Conservation (phyloP, 192 early-diverging fungal genomes). For the Backusella circina region DNA sequence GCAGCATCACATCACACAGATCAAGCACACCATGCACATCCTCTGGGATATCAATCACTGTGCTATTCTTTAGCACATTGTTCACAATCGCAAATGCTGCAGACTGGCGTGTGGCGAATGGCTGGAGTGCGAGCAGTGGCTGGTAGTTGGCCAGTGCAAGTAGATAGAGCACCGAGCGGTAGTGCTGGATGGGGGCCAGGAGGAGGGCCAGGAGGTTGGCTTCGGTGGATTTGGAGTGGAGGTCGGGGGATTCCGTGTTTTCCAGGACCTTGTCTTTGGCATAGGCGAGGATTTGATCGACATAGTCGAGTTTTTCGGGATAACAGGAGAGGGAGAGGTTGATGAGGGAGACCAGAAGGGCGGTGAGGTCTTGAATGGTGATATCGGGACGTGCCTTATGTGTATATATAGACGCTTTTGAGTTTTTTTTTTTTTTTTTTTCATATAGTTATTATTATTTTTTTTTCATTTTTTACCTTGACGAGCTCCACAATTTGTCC, state of each 20-base stretch:
- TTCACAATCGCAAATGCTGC: conserved; percentile 77
- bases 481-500: conserved; percentile 89
- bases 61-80: conserved; percentile 68
- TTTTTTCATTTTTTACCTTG: conserved; percentile 43
- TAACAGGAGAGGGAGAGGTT: conserved; percentile 92
- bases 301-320: conserved; percentile 81
- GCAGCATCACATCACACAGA: conserved; percentile 72
- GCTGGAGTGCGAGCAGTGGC: conserved; percentile 80
- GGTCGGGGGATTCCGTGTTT: conserved; percentile 60
- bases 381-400: conserved; percentile 72
- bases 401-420: not conserved
- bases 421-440: not conserved
- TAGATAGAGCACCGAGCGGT: conserved; percentile 63
- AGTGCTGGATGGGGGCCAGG: conserved; percentile 77
- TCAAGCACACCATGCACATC: conserved; percentile 81
- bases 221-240: conserved; percentile 66
- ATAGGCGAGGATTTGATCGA: conserved; percentile 90
- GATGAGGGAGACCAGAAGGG: conserved; percentile 81
- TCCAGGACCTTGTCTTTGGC: conserved; percentile 75
- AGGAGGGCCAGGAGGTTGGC: conserved; percentile 79
- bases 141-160: conserved; percentile 76
- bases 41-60: conserved; percentile 62
- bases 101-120: conserved; percentile 76
- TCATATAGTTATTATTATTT: not conserved
- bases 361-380: conserved; percentile 85